phyloP scores from a whole-genome alignment of 495 filamentous ascomycete species.

The Oidiodendron maius region DNA sequence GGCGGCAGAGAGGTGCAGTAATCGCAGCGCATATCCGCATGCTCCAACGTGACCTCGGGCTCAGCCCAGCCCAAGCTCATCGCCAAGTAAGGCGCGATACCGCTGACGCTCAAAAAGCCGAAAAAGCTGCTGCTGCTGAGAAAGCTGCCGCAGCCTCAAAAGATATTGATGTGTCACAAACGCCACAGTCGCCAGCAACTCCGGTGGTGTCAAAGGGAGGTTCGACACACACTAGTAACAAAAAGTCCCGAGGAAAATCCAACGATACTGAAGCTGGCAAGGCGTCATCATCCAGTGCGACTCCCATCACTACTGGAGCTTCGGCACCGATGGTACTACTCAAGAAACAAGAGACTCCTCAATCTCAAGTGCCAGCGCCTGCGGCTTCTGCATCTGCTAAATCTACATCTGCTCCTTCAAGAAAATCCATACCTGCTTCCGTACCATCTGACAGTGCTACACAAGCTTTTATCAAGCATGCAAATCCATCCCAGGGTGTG shows the following conservation, averaged over 20 bases:
- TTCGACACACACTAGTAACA: conserved; percentile 5
- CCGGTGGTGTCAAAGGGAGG: conserved; percentile 21
- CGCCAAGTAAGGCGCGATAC: conserved; percentile 45
- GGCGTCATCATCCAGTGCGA: conserved; percentile 19
- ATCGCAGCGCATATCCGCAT: conserved; percentile 76
- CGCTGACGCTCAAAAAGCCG: conserved; percentile 36
- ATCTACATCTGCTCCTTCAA: conserved; percentile 14
- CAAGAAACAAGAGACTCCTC: conserved; percentile 23
- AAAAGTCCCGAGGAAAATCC: conserved; percentile 14
- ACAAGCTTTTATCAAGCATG: conserved; percentile 89
- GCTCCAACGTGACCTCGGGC: conserved; percentile 81
- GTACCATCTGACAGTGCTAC: conserved; percentile 49
- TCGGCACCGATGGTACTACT: conserved; percentile 21
- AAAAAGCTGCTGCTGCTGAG: conserved; percentile 16
- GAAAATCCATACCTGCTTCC: conserved; percentile 11
- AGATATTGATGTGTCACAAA: conserved; percentile 23
- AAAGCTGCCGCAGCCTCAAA: conserved; percentile 34
- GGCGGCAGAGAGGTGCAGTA: conserved; percentile 59
- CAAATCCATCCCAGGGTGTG: conserved; percentile 85
- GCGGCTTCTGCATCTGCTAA: conserved; percentile 20
- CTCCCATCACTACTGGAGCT: conserved; percentile 7
- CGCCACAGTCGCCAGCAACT: conserved; percentile 20
- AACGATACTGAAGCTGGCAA: conserved; percentile 5
- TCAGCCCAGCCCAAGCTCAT: conserved; percentile 58
- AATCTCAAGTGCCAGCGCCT: conserved; percentile 13